Evolutionary conservation across 345 rosid genomes (phyloP).

Genomic region (Heritiera fomes): DNA sequence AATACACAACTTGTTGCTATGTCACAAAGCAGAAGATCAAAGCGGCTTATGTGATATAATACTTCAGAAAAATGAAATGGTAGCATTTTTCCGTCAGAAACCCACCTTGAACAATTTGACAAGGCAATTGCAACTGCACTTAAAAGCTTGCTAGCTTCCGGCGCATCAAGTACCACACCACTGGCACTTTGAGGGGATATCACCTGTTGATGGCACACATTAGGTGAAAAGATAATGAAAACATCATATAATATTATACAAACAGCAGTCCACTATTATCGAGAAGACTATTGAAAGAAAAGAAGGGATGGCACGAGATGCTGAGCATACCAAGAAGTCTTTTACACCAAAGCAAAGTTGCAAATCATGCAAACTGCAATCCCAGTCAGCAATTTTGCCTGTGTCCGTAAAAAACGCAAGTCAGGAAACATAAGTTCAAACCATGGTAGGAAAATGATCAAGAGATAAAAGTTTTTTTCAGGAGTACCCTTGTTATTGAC

Average conservation of each 20-base stretch:
- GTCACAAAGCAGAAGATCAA: background rate
- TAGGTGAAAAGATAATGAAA: constrained; percentile 15
- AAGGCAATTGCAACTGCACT: constrained; percentile 92
- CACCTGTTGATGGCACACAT: constrained; percentile 47
- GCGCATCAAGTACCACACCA: constrained; percentile 89
- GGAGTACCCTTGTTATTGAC: constrained; percentile 44
- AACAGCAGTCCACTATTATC: background rate
- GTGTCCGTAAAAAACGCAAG: constrained; percentile 38
- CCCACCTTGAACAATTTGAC: constrained; percentile 88
- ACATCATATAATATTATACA: background rate
- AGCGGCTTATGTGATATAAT: constrained; percentile 12
- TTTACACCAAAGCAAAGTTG: constrained; percentile 94
- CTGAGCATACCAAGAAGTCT: constrained; percentile 72
- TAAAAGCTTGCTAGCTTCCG: constrained; percentile 90
- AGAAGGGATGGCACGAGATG: background rate
- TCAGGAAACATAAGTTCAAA: constrained; percentile 29
- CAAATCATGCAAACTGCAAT: constrained; percentile 68
- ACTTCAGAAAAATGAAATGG: constrained; percentile 6
- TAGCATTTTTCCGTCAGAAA: constrained; percentile 28
- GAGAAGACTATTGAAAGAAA: constrained; percentile 4
- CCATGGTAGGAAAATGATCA: constrained; percentile 3
- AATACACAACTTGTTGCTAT: background rate
- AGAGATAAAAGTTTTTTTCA: constrained; percentile 17
- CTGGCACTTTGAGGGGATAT: constrained; percentile 98
- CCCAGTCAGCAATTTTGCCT: constrained; percentile 68